Evolutionary conservation across 352 stramenopile species (phyloP).

Genomic region (Paralagenidium karlingii): DNA sequence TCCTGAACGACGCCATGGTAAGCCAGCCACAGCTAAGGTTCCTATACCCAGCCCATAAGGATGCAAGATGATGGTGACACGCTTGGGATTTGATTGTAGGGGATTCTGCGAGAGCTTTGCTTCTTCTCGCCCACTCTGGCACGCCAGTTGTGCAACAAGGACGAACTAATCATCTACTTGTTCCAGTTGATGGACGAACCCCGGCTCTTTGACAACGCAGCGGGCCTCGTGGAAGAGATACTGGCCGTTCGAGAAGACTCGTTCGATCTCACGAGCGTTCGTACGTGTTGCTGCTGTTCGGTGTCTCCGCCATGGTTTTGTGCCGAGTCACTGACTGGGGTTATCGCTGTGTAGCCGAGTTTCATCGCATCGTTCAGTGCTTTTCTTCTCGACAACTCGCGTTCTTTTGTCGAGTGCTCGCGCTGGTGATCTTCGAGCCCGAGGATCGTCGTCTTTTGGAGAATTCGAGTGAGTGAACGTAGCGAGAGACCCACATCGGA

Average conservation of each 20-base stretch:
- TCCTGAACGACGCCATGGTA: slow-evolving; percentile 65
- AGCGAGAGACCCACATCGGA: not conserved
- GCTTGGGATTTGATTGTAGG: no score
- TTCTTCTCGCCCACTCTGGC: slow-evolving; percentile 65
- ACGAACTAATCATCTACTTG: slow-evolving; percentile 86
- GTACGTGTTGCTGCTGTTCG: slow-evolving; percentile 19
- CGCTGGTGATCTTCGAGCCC: slow-evolving; percentile 91
- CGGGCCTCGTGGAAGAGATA: slow-evolving; percentile 88
- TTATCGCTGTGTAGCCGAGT: slow-evolving; percentile 43
- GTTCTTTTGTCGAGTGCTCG: slow-evolving; percentile 94
- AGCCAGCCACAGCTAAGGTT: no score
- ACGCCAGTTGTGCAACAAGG: slow-evolving; percentile 58
- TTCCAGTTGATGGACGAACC: slow-evolving; percentile 87
- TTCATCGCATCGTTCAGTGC: slow-evolving; percentile 82
- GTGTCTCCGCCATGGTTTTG: not conserved
- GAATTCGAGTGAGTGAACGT: slow-evolving; percentile 52
- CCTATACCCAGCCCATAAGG: no score
- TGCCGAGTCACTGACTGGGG: not conserved
- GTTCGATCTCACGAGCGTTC: slow-evolving; percentile 65
- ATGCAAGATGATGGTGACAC: no score
- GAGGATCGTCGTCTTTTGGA: slow-evolving; percentile 90
- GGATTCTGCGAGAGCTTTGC: slow-evolving; percentile 66
- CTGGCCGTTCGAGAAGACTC: slow-evolving; percentile 74
- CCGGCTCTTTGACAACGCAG: slow-evolving; percentile 85
- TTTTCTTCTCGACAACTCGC: slow-evolving; percentile 88